phyloP scores from a whole-genome alignment of 768 basidiomycete species.

The Phaffia australis region DNA sequence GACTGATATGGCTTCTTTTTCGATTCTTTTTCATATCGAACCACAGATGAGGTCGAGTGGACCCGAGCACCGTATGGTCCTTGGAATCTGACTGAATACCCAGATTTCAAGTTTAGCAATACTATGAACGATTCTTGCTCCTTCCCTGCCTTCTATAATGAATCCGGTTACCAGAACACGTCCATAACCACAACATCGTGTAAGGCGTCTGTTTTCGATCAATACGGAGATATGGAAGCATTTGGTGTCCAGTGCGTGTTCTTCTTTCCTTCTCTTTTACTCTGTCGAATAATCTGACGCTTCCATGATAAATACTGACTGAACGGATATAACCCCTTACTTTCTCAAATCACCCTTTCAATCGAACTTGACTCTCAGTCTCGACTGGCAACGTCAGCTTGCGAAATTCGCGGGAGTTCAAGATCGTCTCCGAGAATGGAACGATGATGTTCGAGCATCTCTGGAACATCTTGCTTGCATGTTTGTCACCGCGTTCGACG shows the following conservation, averaged over 20 bases:
- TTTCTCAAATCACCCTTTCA: neutral
- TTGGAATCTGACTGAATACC: conserved; percentile 65
- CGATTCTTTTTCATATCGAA: neutral
- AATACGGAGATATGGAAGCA: conserved; percentile 93
- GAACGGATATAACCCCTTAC: neutral
- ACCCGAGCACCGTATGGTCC: conserved; percentile 48
- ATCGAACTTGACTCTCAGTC: conserved; percentile 26
- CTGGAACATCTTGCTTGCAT: conserved; percentile 63
- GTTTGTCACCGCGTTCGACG: conserved; percentile 71
- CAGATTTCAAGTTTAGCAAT: conserved; percentile 51
- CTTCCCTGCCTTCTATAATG: conserved; percentile 68
- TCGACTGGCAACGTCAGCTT: conserved; percentile 67
- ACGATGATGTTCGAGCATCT: conserved; percentile 61
- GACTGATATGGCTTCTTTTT: neutral
- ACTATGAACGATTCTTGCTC: conserved; percentile 58
- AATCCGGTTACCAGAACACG: conserved; percentile 52
- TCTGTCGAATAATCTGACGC: too few relatives aligned
- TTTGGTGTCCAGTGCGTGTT: conserved; percentile 79
- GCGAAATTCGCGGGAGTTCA: conserved; percentile 93
- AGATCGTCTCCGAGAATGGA: conserved; percentile 90
- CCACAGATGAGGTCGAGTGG: conserved; percentile 18
- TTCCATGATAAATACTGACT: neutral
- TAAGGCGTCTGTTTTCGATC: conserved; percentile 76
- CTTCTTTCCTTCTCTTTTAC: conserved; percentile 1
- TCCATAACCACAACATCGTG: conserved; percentile 50